Conservation (phyloP, 352 stramenopile species). For the Plasmopara muralis region DNA sequence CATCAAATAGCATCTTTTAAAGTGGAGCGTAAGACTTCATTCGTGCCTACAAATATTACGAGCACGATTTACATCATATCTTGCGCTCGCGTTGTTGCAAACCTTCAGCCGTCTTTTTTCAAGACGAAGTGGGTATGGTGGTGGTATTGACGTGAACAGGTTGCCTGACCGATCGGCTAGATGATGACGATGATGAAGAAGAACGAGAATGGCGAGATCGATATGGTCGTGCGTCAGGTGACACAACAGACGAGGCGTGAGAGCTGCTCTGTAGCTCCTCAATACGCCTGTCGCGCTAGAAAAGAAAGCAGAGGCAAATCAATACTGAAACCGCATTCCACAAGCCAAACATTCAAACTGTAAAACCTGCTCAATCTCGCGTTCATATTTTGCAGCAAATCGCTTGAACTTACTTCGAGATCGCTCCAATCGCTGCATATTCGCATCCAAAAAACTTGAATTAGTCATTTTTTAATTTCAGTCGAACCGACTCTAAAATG, state of each 20-base stretch:
- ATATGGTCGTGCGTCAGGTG: constrained; percentile 23
- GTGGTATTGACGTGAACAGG: background rate
- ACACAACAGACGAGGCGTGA: constrained; percentile 38
- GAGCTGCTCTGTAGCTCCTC: constrained; percentile 41
- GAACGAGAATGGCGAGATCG: constrained; percentile 22
- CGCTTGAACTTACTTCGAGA: constrained; percentile 84
- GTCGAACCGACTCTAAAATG: background rate
- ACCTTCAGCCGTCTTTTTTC: background rate
- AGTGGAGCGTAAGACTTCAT: too few species aligned
- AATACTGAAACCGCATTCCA: background rate
- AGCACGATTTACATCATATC: too few species aligned
- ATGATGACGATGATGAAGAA: constrained; percentile 38
- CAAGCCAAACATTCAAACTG: background rate
- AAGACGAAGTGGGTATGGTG: background rate
- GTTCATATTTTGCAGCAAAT: constrained; percentile 80
- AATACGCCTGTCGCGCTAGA: constrained; percentile 41
- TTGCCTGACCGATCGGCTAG: constrained; percentile 18
- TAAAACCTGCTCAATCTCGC: constrained; percentile 71
- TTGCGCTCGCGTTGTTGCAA: too few species aligned
- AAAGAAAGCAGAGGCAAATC: constrained; percentile 4
- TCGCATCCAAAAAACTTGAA: too few species aligned
- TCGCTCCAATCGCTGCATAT: constrained; percentile 60
- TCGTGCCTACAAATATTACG: too few species aligned
- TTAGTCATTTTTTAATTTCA: too few species aligned
- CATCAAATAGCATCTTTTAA: too few species aligned